These are phyloP conservation scores for Pseudogymnoascus sp. DNA, from an alignment of 2,329 filamentous ascomycete species.

Conservation along the genomic window DNA sequence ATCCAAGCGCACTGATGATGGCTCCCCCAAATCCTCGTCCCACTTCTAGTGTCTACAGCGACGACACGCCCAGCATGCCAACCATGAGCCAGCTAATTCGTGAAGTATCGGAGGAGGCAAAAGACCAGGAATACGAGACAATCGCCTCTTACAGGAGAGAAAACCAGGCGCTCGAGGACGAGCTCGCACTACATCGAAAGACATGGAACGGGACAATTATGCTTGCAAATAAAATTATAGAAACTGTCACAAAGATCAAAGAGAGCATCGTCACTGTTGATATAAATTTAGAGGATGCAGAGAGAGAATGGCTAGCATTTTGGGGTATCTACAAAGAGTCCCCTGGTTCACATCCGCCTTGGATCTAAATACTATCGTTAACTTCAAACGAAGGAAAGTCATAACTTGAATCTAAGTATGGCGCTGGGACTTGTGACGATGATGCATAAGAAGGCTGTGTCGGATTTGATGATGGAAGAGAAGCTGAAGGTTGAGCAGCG, in stretches of 20 bases:
- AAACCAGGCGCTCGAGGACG: constrained; percentile 15
- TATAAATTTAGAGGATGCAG: constrained; percentile 8
- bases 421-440: background rate
- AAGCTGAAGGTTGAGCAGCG: constrained; percentile 13
- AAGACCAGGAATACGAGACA: constrained; percentile 15
- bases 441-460: background rate
- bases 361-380: constrained; percentile 13
- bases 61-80: background rate
- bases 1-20: too few species aligned
- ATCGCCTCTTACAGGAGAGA: constrained; percentile 16
- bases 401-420: constrained; percentile 9
- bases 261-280: constrained; percentile 14
- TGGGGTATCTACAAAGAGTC: constrained; percentile 18
- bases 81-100: constrained; percentile 15
- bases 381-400: constrained; percentile 14
- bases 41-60: constrained; percentile 7
- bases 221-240: constrained; percentile 12
- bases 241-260: constrained; percentile 10
- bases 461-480: background rate
- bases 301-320: constrained; percentile 17
- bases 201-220: constrained; percentile 14
- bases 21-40: constrained; percentile 11
- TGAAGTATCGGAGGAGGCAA: constrained; percentile 15
- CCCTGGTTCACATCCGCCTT: constrained; percentile 13
- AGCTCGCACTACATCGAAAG: constrained; percentile 13